Base-by-base conservation (phyloP, 2,329 filamentous ascomycete species). In the Colletotrichum neosansevieriae region DNA sequence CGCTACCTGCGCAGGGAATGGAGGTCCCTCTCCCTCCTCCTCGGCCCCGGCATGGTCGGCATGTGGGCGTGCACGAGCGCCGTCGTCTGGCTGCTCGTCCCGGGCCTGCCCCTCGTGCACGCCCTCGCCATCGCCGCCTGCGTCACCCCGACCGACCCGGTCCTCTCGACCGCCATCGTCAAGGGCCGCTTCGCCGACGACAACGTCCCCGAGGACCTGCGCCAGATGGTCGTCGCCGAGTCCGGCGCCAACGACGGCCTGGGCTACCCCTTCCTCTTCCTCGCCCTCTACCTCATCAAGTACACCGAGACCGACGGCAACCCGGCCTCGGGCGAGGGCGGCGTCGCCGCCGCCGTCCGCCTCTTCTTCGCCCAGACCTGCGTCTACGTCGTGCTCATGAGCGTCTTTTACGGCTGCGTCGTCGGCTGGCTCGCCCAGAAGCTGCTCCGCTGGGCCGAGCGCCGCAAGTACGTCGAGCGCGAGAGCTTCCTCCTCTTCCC, bases 171-270 rank as follows among this genome's bases (percentile, higher is more conserved):
- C 71, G 92, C 92, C 3, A 97, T 97, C 66, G 93, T 97, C 45
- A 97, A 97, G 81, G 94, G 94, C 32, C 94, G 93, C 73, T 97
- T 97, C 76, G 94, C 94, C 1, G 94, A 97, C 74, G 91, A 94
- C 74, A 96, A 97, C 76, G 91, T 97, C 17, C 94, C 94, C 0
- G 90, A 89, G 66, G 87, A 91, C 29, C 82, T 98, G 58, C 94
- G 97, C 80, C 89, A 91, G 71, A 93, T 94, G 73, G 92, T 94
- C 74, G 86, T 92, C 56, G 91, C 89, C 24, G 94, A 98, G 80
- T 94, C 92, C 0, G 94, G 94, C 1, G 92, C 93, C 1, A 97
- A 97, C 74, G 94, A 97, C 79, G 94, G 94, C 0, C 84, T 95
- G 38, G 94, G 94, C 0, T 97, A 97, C 74, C 94, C 94, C 0